Evolutionary conservation across 345 rosid species (phyloP).

Genomic region (Populus simonii): DNA sequence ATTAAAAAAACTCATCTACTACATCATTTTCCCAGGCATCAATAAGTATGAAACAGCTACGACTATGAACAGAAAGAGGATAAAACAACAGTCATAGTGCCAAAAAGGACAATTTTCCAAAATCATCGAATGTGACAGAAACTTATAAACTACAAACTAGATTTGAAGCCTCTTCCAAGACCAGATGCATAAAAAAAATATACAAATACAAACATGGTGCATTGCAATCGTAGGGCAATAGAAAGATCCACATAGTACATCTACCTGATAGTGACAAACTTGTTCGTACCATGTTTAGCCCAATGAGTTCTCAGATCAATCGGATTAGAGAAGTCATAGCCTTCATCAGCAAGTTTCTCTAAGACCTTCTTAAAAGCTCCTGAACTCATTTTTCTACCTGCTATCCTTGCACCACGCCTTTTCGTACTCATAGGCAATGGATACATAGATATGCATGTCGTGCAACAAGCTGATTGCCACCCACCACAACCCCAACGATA

Average conservation of each 20-base stretch:
- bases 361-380: slow-evolving; percentile 96
- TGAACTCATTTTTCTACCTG: slow-evolving; percentile 96
- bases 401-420: slow-evolving; percentile 89
- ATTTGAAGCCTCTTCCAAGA: neutral
- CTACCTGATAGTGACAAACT: slow-evolving; percentile 97
- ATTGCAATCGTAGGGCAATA: neutral
- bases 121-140: neutral
- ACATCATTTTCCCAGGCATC: neutral
- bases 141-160: neutral
- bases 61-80: neutral
- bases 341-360: slow-evolving; percentile 94
- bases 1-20: neutral
- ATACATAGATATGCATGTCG: slow-evolving; percentile 80
- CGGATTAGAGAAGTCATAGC: slow-evolving; percentile 65
- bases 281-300: slow-evolving; percentile 99
- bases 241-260: slow-evolving; percentile 4
- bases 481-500: slow-evolving; percentile 99
- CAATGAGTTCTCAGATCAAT: slow-evolving; percentile 89
- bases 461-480: slow-evolving; percentile 98
- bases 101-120: neutral
- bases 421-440: slow-evolving; percentile 96
- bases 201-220: neutral
- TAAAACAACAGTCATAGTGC: neutral
- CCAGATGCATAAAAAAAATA: neutral
- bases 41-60: neutral